Conservation (phyloP, 305 asterid species). For the Rubia peregrina region DNA sequence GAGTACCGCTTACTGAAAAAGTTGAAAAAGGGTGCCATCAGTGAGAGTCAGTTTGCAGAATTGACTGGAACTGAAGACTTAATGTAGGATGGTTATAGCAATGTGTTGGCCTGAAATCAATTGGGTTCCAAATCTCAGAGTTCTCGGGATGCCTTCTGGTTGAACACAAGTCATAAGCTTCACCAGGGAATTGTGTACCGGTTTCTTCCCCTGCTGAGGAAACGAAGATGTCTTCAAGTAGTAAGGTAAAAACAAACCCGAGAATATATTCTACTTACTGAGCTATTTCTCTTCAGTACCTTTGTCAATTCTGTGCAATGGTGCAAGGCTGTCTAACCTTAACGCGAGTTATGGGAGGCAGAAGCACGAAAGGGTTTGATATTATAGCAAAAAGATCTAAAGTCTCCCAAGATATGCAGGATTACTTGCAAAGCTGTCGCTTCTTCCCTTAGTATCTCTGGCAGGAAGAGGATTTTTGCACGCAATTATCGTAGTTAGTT, state of each 20-base stretch:
- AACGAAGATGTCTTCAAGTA: neutral
- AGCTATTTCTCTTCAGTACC: neutral
- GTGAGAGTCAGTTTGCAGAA: conserved; percentile 63
- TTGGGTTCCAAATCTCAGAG: neutral
- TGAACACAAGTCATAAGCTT: neutral
- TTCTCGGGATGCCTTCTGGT: neutral
- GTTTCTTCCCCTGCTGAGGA: neutral
- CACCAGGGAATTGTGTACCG: neutral
- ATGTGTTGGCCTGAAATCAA: neutral
- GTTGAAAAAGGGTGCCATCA: conserved; percentile 63
- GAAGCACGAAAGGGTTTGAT: neutral
- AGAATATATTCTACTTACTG: neutral
- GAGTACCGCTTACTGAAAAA: conserved; percentile 78
- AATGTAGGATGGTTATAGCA: conserved; percentile 23
- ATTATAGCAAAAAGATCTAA: neutral
- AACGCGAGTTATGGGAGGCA: neutral
- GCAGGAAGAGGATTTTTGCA: neutral
- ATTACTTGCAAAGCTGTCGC: neutral
- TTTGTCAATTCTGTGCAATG: neutral
- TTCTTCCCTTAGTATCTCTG: neutral
- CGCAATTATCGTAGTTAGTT: no score
- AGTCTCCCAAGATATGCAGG: neutral
- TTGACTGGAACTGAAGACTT: conserved; percentile 81
- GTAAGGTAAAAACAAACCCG: neutral
- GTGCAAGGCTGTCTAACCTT: neutral